These are phyloP conservation scores for Fusarium algeriense DNA, from an alignment of 2,329 filamentous ascomycete genomes.

Conservation along the genomic window DNA sequence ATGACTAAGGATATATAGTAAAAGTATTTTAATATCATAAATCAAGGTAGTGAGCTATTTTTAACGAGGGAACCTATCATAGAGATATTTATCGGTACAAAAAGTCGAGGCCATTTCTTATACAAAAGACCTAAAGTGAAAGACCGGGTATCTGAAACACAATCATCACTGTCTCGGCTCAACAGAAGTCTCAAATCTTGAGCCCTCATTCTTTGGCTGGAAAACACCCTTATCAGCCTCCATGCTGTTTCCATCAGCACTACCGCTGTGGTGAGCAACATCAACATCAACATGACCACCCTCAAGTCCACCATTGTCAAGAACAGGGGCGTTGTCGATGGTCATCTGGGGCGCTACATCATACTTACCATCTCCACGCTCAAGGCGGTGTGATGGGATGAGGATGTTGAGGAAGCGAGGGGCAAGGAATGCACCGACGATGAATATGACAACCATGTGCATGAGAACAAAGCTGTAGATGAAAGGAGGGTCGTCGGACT, in stretches of 20 bases:
- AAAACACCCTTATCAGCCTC: slow-evolving; percentile 23
- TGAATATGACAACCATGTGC: slow-evolving; percentile 36
- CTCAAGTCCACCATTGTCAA: slow-evolving; percentile 27
- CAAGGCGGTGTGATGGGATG: slow-evolving; percentile 25
- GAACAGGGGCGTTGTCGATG: slow-evolving; percentile 14
- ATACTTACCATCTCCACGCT: slow-evolving; percentile 35
- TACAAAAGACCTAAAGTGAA: no score
- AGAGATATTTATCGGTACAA: not conserved
- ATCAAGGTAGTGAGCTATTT: no score
- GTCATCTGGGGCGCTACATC: slow-evolving; percentile 37
- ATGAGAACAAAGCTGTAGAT: slow-evolving; percentile 41
- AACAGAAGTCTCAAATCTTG: not conserved
- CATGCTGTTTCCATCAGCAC: slow-evolving; percentile 22
- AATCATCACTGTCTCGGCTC: slow-evolving; percentile 10
- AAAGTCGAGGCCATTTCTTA: accelerated
- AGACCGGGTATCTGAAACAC: no score
- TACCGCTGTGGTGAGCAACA: not conserved
- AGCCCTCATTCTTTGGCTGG: not conserved
- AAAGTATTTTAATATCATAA: no score
- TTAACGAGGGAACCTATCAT: not conserved
- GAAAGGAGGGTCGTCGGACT: slow-evolving; percentile 23
- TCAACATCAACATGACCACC: not conserved
- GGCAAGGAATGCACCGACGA: slow-evolving; percentile 28
- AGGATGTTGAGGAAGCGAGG: slow-evolving; percentile 35
- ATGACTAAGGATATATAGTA: no score